Conservation (phyloP, 2,329 filamentous ascomycete genomes). For the Tolypocladium pustulatum region DNA sequence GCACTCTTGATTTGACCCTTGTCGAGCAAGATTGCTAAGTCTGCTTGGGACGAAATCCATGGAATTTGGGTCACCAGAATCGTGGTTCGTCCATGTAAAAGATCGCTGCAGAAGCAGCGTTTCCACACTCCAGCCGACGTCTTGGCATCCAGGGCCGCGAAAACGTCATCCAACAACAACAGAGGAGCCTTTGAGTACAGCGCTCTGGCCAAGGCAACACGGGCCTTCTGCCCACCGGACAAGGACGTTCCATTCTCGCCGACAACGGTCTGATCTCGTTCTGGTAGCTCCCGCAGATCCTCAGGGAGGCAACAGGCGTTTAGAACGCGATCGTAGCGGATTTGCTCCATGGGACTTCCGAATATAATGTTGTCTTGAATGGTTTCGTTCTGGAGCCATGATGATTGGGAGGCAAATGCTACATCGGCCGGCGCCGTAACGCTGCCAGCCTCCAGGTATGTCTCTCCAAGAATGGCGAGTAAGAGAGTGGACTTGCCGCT, state of each 20-base stretch:
- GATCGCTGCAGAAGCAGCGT: slow-evolving; percentile 44
- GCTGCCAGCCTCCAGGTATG: slow-evolving; percentile 34
- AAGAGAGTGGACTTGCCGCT: slow-evolving; percentile 48
- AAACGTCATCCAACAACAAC: slow-evolving; percentile 47
- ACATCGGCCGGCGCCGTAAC: slow-evolving; percentile 40
- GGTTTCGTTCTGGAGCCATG: slow-evolving; percentile 48
- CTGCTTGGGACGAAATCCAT: slow-evolving; percentile 41
- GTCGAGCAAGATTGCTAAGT: slow-evolving; percentile 34
- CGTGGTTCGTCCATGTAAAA: slow-evolving; percentile 42
- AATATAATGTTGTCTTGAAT: slow-evolving; percentile 46
- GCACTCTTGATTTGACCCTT: slow-evolving; percentile 29
- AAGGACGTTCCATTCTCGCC: slow-evolving; percentile 45
- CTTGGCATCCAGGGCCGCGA: slow-evolving; percentile 48
- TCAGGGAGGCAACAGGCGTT: slow-evolving; percentile 42
- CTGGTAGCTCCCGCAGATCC: slow-evolving; percentile 39
- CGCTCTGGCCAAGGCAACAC: slow-evolving; percentile 45
- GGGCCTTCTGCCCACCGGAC: slow-evolving; percentile 46
- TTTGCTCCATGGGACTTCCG: slow-evolving; percentile 36
- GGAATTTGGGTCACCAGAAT: slow-evolving; percentile 47
- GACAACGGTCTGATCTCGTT: slow-evolving; percentile 39
- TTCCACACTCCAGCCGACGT: slow-evolving; percentile 46
- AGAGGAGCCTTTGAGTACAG: slow-evolving; percentile 46
- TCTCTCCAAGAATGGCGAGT: slow-evolving; percentile 43
- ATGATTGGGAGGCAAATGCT: slow-evolving; percentile 45
- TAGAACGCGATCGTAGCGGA: slow-evolving; percentile 44